phyloP scores from a whole-genome alignment of 352 stramenopile species.

The Globisporangium recalcitrans region DNA sequence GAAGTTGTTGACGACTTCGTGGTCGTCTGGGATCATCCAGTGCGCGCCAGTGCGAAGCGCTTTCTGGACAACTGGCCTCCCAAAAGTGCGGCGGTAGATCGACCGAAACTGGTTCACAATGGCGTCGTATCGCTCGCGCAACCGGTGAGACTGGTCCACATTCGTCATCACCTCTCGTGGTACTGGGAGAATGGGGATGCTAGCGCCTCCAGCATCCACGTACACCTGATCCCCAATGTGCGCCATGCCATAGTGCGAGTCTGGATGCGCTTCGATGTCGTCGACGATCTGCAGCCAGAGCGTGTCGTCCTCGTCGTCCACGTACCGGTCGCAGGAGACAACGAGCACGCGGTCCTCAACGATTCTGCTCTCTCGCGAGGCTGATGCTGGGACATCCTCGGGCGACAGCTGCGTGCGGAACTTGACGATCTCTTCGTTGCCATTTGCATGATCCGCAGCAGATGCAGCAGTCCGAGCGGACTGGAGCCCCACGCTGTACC shows the following conservation, averaged over 20 bases:
- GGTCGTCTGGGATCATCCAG: slow-evolving; percentile 79
- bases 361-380: neutral
- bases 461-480: neutral
- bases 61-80: slow-evolving; percentile 36
- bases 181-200: slow-evolving; percentile 26
- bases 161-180: slow-evolving; percentile 2
- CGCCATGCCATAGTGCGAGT: slow-evolving; percentile 44
- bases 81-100: slow-evolving; percentile 57
- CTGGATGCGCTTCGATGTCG: slow-evolving; percentile 28
- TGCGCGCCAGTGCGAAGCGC: slow-evolving; percentile 57
- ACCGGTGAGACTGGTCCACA: neutral
- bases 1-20: slow-evolving; percentile 77
- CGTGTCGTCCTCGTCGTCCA: slow-evolving; percentile 50
- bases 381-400: neutral
- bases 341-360: slow-evolving; percentile 26
- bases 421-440: slow-evolving; percentile 22
- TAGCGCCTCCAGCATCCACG: slow-evolving; percentile 31
- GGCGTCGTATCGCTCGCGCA: slow-evolving; percentile 20
- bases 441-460: neutral
- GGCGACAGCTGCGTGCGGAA: slow-evolving; percentile 26
- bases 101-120: slow-evolving; percentile 40
- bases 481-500: slow-evolving; percentile 30
- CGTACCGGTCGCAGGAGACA: slow-evolving; percentile 55
- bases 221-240: slow-evolving; percentile 62
- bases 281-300: slow-evolving; percentile 32